These are phyloP conservation scores for Nadsonia fulvescens DNA, from an alignment of 805 yeast genomes.

Conservation along the genomic window DNA sequence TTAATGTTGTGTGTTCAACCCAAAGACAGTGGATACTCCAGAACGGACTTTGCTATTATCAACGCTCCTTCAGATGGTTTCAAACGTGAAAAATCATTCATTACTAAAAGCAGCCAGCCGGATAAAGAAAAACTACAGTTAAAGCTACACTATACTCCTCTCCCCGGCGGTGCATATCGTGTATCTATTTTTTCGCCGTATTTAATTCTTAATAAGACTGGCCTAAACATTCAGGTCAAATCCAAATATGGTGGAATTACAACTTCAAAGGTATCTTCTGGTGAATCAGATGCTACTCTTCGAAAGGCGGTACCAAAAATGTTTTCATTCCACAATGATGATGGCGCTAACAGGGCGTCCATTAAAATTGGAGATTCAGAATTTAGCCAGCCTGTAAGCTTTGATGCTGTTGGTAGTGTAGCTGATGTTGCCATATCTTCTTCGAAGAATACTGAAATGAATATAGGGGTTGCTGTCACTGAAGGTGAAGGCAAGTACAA, in stretches of 20 bases:
- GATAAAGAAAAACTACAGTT: constrained; percentile 55
- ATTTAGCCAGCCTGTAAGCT: constrained; percentile 57
- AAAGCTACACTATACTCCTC: constrained; percentile 41
- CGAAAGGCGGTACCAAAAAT: constrained; percentile 48
- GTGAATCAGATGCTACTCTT: too few relatives aligned
- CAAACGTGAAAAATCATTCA: constrained; percentile 34
- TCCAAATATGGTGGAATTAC: constrained; percentile 38
- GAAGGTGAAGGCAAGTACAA: constrained; percentile 81
- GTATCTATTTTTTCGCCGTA: constrained; percentile 73
- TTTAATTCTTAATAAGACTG: constrained; percentile 65
- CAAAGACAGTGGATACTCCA: constrained; percentile 36
- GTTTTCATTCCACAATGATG: constrained; percentile 65
- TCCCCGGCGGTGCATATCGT: constrained; percentile 40
- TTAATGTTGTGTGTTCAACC: constrained; percentile 46
- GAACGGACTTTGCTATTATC: constrained; percentile 61
- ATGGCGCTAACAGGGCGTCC: constrained; percentile 46
- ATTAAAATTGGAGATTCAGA: constrained; percentile 50
- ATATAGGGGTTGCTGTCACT: constrained; percentile 45
- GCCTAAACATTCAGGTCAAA: constrained; percentile 37
- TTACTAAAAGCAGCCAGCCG: constrained; percentile 27
- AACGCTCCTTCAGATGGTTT: constrained; percentile 26
- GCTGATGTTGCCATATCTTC: constrained; percentile 32
- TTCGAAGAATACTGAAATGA: constrained; percentile 30
- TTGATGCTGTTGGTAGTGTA: constrained; percentile 80
- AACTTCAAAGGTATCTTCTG: constrained; percentile 20